A percentile compares a stretch with the other conserved stretches of the same genome.
Conservation (phyloP, 768 basidiomycete genomes). For the Pleurotus pulmonarius region DNA sequence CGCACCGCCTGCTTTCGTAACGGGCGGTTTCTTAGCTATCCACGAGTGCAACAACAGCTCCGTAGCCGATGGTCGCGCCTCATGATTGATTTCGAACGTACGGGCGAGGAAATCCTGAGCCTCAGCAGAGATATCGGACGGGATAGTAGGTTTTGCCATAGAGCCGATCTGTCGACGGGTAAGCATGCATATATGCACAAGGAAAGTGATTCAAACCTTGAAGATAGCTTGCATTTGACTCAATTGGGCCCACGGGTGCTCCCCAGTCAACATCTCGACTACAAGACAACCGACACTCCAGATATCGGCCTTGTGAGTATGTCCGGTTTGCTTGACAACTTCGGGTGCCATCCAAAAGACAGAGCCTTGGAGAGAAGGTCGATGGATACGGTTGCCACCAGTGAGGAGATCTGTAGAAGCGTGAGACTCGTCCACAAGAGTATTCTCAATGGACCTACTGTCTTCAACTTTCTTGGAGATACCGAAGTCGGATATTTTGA, state of each 20-base stretch:
- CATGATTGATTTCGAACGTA: slow-evolving; percentile 85
- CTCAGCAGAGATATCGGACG: slow-evolving; percentile 86
- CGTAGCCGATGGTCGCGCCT: slow-evolving; percentile 73
- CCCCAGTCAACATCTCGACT: slow-evolving; percentile 95
- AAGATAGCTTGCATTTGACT: slow-evolving; percentile 99
- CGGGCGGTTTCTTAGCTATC: slow-evolving; percentile 42
- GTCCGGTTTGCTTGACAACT: slow-evolving; percentile 92
- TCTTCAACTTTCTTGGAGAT: slow-evolving; percentile 97
- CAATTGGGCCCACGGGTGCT: slow-evolving; percentile 93
- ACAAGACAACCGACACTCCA: slow-evolving; percentile 96
- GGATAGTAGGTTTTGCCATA: slow-evolving; percentile 81
- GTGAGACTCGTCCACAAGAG: background rate
- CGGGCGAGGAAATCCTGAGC: slow-evolving; percentile 82
- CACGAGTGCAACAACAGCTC: slow-evolving; percentile 76
- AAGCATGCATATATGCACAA: background rate
- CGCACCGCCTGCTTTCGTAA: slow-evolving; percentile 17
- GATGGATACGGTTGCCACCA: slow-evolving; percentile 66
- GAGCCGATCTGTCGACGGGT: slow-evolving; percentile 73
- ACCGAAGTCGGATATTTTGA: slow-evolving; percentile 96
- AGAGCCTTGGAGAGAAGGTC: slow-evolving; percentile 94
- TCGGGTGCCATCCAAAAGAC: slow-evolving; percentile 99
- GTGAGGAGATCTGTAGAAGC: slow-evolving; percentile 34
- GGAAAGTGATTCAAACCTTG: slow-evolving; percentile 48
- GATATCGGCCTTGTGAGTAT: slow-evolving; percentile 91
- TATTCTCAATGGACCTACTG: slow-evolving; percentile 52